These are phyloP conservation scores for Boletus sensibilis DNA, from an alignment of 768 basidiomycete genomes.

Conservation along the genomic window DNA sequence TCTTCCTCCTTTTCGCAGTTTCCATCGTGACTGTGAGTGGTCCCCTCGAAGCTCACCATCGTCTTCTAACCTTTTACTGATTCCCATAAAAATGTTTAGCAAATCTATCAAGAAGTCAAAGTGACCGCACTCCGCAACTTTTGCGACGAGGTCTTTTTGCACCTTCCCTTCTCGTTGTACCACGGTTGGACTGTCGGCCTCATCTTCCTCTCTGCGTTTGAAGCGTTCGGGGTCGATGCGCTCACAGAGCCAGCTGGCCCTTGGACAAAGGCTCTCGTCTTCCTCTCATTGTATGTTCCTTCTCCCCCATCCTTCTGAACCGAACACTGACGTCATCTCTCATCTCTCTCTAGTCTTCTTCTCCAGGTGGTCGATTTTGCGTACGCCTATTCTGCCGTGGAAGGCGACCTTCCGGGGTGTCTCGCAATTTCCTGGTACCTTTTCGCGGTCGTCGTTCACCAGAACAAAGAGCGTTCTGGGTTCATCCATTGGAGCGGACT, in stretches of 20 bases:
- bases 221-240: conserved; percentile 61
- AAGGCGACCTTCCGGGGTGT: conserved; percentile 69
- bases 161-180: conserved; percentile 70
- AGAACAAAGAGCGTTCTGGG: conserved; percentile 40
- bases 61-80: not conserved
- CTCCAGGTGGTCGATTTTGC: conserved; percentile 57
- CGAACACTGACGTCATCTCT: not conserved
- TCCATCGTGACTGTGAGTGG: conserved; percentile 49
- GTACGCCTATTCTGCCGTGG: conserved; percentile 62
- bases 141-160: conserved; percentile 63
- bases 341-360: conserved; percentile 42
- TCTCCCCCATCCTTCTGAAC: not conserved
- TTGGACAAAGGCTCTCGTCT: conserved; percentile 64
- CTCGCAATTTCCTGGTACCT: conserved; percentile 66
- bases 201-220: conserved; percentile 54
- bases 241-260: conserved; percentile 48
- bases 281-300: conserved; percentile 48
- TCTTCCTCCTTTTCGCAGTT: conserved; percentile 44
- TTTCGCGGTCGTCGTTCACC: conserved; percentile 61
- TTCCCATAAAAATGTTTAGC: conserved; percentile 27
- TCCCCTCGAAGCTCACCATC: not conserved
- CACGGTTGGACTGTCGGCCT: conserved; percentile 60
- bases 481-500: conserved; percentile 71
- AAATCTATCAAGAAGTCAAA: conserved; percentile 69
- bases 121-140: conserved; percentile 47